Base-by-base conservation (phyloP, 2,329 filamentous ascomycete genomes). In the Zalaria obscura region DNA sequence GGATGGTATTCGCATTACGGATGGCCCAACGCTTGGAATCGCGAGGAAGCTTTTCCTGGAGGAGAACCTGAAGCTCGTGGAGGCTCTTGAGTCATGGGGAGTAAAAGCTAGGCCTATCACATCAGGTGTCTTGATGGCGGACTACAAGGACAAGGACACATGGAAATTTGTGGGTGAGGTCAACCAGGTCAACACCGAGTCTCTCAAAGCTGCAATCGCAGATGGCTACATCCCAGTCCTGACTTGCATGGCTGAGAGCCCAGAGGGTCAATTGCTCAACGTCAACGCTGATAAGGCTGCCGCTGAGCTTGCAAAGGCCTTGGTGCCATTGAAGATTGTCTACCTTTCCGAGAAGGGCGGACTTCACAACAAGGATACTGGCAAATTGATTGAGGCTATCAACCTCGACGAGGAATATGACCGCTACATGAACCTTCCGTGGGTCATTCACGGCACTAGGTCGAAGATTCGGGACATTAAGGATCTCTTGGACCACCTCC, bases 311-410 rank as follows among this genome's bases (percentile, higher is more conserved):
- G 89, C 91, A 25, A 80, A 85, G 45, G 78, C 83, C 43, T 70
- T 98, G 41, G 80, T 96, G 64, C 91, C 91, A 26, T 69, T 96
- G 55, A 98, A 98, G 76, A 89, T 96, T 47, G 88, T 98, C 45
- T 98, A 95, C 61, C 73, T 96, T n/a, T 93, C 87, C 4, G 91
- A 98, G 68, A 96, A 96, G 73, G 91, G 91, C 39, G 91, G 89
- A 5, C 68, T 98, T 29, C 93, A 94, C 65, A 86, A 96, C 58
- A 88, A 87, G 45, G 84, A 93, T 48, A 84, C 80, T n/a, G 83
- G 82, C 45, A 81, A 89, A 69, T 93, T 94, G 69, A 96, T 96
- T 56, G 94, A 89, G 4, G 84, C 83, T 45, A 96, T 96, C 66
- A 96, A 96, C 66, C 72, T 98, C 44, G 91, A 98, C 58, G 88